Evolutionary conservation across 495 filamentous ascomycete genomes (phyloP).

Genomic region (Podospora fimiseda): DNA sequence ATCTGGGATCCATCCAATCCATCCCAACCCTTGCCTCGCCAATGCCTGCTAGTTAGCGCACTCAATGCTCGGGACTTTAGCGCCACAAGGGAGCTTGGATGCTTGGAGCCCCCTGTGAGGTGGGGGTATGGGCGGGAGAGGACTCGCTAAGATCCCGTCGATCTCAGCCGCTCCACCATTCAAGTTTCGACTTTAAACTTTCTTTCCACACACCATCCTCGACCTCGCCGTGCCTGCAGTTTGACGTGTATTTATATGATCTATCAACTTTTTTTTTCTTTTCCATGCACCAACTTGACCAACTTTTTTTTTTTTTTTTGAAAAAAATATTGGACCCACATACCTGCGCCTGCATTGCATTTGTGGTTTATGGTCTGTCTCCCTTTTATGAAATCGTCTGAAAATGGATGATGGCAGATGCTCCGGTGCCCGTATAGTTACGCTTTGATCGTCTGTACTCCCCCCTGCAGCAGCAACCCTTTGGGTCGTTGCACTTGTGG

Average conservation of each 20-base stretch:
- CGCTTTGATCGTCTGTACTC: background rate
- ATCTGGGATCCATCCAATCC: too few species aligned
- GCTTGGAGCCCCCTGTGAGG: too few species aligned
- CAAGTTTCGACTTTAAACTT: too few species aligned
- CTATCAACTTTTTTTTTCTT: conserved; percentile 1
- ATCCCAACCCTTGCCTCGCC: background rate
- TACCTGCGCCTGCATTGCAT: too few species aligned
- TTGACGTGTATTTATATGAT: background rate
- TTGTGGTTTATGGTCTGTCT: too few species aligned
- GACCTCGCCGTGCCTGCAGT: background rate
- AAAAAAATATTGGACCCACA: too few species aligned
- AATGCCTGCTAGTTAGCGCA: background rate
- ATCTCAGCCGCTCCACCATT: conserved; percentile 9
- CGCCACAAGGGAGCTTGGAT: conserved; percentile 6
- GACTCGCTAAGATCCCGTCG: background rate
- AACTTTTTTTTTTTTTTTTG: too few species aligned
- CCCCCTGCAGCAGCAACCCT: background rate
- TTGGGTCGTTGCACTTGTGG: background rate
- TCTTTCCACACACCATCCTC: background rate
- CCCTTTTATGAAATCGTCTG: too few species aligned
- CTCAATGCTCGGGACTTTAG: conserved; percentile 2
- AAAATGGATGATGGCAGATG: too few species aligned
- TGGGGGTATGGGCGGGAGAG: background rate
- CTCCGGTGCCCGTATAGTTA: background rate
- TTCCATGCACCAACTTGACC: too few species aligned